Base-by-base conservation (phyloP, 352 stramenopile genomes). In the Lagenidium giganteum region DNA sequence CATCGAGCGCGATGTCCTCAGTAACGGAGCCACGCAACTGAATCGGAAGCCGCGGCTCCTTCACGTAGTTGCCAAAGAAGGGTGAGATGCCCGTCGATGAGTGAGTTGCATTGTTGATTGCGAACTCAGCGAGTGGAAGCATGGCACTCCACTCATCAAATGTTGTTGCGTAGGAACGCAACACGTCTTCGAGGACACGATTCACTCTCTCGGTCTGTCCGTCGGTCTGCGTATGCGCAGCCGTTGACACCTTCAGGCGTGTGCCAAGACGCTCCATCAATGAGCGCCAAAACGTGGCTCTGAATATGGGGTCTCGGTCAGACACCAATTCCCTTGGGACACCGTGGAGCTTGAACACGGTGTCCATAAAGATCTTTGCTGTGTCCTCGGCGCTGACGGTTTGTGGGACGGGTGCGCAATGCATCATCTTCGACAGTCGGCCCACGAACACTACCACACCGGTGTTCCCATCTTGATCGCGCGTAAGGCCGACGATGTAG, bases 31-130 rank as follows among this genome's bases (percentile, higher is more conserved):
- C n/a, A n/a, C n/a, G n/a, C n/a, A n/a, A n/a, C n/a, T n/a, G n/a
- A n/a, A n/a, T n/a, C n/a, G n/a, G n/a, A n/a, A n/a, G n/a, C n/a
- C n/a, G n/a, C n/a, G n/a, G n/a, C n/a, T n/a, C n/a, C n/a, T n/a
- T n/a, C n/a, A n/a, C n/a, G n/a, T n/a, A n/a, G n/a, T n/a, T n/a
- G n/a, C n/a, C n/a, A n/a, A n/a, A 54, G 41, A 63, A 57, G 8
- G 42, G 50, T 8, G 44, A 61, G 25, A 35, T 37, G 17, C 43
- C 38, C 2, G 56, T 59, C 9, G 48, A 67, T 9, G 35, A 51
- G 23, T 60, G 48, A 24, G 60, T 50, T 12, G 42, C 39, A 16
- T 62, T 62, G 40, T 57, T 62, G 25, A 67, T 65, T 5, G 42
- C 57, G 29, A 67, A 65, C 26, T 64, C 42, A 25, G 50, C 57